A percentile compares a stretch with the other conserved stretches of the same genome.
Evolutionary conservation across 148 eudicot species (phyloP).

Genomic region (Persicaria maculosa): DNA sequence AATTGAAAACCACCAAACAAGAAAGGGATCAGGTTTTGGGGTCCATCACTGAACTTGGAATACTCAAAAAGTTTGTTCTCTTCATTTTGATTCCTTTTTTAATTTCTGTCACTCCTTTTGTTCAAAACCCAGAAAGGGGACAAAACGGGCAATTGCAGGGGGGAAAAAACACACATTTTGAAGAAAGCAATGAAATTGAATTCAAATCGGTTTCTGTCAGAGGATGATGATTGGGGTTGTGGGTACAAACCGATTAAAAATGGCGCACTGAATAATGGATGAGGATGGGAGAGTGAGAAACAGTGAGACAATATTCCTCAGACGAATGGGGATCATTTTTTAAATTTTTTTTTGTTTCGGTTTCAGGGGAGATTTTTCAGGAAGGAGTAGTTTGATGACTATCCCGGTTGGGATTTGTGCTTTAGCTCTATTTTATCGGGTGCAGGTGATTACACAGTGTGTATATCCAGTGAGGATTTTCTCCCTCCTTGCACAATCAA

Average conservation of each 20-base stretch:
- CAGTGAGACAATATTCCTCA: not conserved
- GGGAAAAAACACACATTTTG: too few relatives aligned
- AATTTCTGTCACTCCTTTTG: not conserved
- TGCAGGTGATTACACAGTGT: too few relatives aligned
- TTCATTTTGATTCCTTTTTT: not conserved
- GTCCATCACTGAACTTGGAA: slow-evolving; percentile 10
- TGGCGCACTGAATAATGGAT: not conserved
- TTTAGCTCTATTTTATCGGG: too few relatives aligned
- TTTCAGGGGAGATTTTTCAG: too few relatives aligned
- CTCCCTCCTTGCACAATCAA: too few relatives aligned
- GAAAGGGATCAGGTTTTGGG: slow-evolving; percentile 19
- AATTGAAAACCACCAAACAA: slow-evolving; percentile 21
- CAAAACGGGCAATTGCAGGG: not conserved
- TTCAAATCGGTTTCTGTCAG: not conserved
- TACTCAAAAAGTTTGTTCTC: slow-evolving; percentile 4
- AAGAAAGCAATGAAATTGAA: not conserved
- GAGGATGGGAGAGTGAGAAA: not conserved
- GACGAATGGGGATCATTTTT: too few relatives aligned
- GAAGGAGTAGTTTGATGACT: too few relatives aligned
- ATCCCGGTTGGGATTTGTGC: too few relatives aligned
- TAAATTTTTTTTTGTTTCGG: too few relatives aligned
- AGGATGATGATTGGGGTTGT: not conserved
- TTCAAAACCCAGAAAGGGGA: not conserved
- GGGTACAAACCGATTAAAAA: not conserved
- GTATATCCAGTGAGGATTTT: too few relatives aligned